Evolutionary conservation across 768 basidiomycete genomes (phyloP), one percentile per base, ranked within the genome.

Genomic region (Goffeauzyma gilvescens): DNA sequence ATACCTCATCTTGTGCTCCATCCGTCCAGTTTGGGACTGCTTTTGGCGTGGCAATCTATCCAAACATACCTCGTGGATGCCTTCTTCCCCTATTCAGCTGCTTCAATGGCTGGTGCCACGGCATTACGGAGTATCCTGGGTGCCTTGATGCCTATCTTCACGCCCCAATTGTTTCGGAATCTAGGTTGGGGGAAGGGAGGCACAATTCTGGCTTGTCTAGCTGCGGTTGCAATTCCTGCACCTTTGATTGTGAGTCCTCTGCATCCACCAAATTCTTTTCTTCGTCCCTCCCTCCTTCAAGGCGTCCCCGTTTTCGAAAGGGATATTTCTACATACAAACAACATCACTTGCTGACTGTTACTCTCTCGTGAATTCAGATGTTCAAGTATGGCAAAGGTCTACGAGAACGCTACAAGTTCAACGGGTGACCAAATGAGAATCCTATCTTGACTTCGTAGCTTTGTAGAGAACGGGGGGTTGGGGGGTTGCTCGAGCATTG

Each of bases 21-120:
- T 9, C 28, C 28, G 9, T 9, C 37, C 22, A 38, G 37, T 5
- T 13, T 58, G 8, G 58, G 58, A 7, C 46, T 60, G 14, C 51
- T 56, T 41, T 28, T 60, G 26, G 54, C 56, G 17, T 60, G 57
- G 50, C 57, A 60, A 35, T 48, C 46, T 32, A 49, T 60, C 12
- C 58, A 60, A 38, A 54, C 53, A 28, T 60, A 54, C 40, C 34
- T 60, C n/a, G 58, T 60, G 2, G 58, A 60, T 32, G 54, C 54
- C 27, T 60, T 60, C 47, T 55, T 52, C 42, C 58, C 58, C n/a
- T 60, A 54, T 27, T 60, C 58, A 6, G 58, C 58, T 20, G 55
- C 58, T 3, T 56, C 44, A 4, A 45, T 60, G 5, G 58, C 58
- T 8, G 47, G 45, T 12, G 58, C 58, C 2, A 60, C 55, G 33